phyloP scores from a whole-genome alignment of 495 filamentous ascomycete genomes.

The Penicillium goetzii region DNA sequence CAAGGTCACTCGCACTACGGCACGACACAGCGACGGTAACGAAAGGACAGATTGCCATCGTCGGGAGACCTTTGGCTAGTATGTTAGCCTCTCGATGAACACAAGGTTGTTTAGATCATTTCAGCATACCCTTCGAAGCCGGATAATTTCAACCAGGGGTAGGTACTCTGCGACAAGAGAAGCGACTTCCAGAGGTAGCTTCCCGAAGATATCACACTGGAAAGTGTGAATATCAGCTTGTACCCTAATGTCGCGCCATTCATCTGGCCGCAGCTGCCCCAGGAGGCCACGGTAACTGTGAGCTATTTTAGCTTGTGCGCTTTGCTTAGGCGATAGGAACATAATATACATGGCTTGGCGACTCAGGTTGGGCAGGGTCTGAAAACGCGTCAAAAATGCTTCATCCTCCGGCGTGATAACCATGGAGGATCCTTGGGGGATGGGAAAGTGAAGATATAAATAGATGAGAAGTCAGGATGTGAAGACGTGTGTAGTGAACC shows the following conservation, averaged over 20 bases:
- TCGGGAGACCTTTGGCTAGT: slow-evolving; percentile 33
- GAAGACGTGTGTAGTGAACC: too few relatives aligned
- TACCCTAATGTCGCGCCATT: slow-evolving; percentile 39
- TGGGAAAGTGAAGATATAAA: too few relatives aligned
- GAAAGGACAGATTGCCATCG: slow-evolving; percentile 38
- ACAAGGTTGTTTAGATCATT: not conserved
- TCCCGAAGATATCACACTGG: slow-evolving; percentile 38
- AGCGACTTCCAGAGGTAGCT: slow-evolving; percentile 39
- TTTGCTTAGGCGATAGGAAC: not conserved
- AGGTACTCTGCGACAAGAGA: slow-evolving; percentile 32
- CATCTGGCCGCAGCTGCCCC: slow-evolving; percentile 30
- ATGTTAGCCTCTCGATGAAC: not conserved
- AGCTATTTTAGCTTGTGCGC: not conserved
- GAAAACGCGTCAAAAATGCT: not conserved
- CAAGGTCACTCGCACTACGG: slow-evolving; percentile 16
- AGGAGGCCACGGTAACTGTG: slow-evolving; percentile 35
- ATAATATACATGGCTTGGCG: slow-evolving; percentile 5
- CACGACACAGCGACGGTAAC: slow-evolving; percentile 21
- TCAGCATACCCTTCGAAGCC: slow-evolving; percentile 32
- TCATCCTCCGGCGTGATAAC: not conserved
- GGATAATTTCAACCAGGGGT: slow-evolving; percentile 30
- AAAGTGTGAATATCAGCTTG: slow-evolving; percentile 26
- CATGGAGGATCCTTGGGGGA: not conserved
- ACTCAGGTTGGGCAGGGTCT: not conserved
- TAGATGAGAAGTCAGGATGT: too few relatives aligned